Base-by-base conservation (phyloP, 2,329 filamentous ascomycete genomes). In the Diaporthe amygdali region DNA sequence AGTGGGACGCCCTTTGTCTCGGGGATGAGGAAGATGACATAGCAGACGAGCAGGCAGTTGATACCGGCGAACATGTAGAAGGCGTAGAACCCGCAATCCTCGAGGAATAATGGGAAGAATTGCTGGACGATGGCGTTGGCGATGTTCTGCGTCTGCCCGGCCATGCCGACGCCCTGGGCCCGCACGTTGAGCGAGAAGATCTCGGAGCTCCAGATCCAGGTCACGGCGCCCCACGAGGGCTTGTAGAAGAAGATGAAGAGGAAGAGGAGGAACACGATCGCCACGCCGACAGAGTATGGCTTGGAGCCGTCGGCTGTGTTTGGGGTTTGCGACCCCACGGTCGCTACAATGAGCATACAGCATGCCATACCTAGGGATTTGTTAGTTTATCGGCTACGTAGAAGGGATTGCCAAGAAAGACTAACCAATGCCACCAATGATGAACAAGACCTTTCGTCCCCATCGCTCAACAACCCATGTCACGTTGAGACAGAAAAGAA, bases 401-500 rank as follows among this genome's bases (percentile, higher is more conserved):
- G 7, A 17, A 4, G 34, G 32, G 7, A 14, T 20, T 47, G 9
- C 9, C 5, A 6, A 27, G 20, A 12, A n/a, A 41, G 10, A 25
- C n/a, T 47, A 1, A 56, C 37, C 69, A 39, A 47, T 54, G 27
- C 87, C 91, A 76, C 92, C 92, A 39, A 90, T 84, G 68, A 94
- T 90, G 76, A 94, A 86, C 69, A 94, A 82, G 82, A 91, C 90
- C 75, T 91, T 91, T 68, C 92, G 87, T 44, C 92, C 92, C 75
- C 91, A 93, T 54, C 91, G 87, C 78, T 94, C 92, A 44, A 92
- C 90, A 8, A 91, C 92, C 91, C 92, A 94, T 44, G 91, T 88
- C 10, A 92, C 91, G 74, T 93, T 93, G 47, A 93, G 84, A 0
- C 92, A 94, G 81, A 94, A 94, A 25, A 93, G 71, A 73, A 94